Evolutionary conservation across 2,329 filamentous ascomycete species (phyloP).

Genomic region (Fusarium azukiicola): DNA sequence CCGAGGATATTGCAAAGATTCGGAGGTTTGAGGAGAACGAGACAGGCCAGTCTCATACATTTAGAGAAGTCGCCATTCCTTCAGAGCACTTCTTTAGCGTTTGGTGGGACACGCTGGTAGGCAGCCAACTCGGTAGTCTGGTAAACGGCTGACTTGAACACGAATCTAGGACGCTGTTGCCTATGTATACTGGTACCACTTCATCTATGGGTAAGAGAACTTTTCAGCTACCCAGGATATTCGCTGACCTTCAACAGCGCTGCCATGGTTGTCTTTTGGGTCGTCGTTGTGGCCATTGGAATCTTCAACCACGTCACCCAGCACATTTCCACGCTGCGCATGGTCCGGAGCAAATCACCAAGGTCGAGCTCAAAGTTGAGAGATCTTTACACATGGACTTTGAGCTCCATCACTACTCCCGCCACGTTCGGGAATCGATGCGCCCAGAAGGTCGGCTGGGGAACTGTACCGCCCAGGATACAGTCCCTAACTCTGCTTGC

Average conservation of each 20-base stretch:
- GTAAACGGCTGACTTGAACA: constrained; percentile 22
- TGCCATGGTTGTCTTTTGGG: constrained; percentile 67
- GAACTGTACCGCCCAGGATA: constrained; percentile 67
- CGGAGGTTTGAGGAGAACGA: constrained; percentile 57
- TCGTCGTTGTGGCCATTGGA: constrained; percentile 61
- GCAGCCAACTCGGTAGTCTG: background rate
- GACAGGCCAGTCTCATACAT: constrained; percentile 10
- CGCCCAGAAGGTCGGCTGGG: constrained; percentile 68
- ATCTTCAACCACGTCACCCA: constrained; percentile 55
- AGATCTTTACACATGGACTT: constrained; percentile 54
- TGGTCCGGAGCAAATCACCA: constrained; percentile 12
- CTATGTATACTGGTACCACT: constrained; percentile 62
- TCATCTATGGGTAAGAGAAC: constrained; percentile 60
- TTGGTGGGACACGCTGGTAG: constrained; percentile 65
- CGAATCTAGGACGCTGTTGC: constrained; percentile 57
- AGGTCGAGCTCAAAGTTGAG: background rate
- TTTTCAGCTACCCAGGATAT: fast-evolving
- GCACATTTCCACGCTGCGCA: constrained; percentile 28
- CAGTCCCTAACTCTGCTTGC: constrained; percentile 64
- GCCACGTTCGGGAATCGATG: constrained; percentile 68
- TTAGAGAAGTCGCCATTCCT: constrained; percentile 61
- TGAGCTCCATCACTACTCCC: constrained; percentile 61
- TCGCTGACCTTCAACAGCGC: constrained; percentile 45
- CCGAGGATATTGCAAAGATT: constrained; percentile 57
- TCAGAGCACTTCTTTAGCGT: constrained; percentile 57